phyloP scores from a whole-genome alignment of 148 eudicot species.

The Rhododendron simsii region DNA sequence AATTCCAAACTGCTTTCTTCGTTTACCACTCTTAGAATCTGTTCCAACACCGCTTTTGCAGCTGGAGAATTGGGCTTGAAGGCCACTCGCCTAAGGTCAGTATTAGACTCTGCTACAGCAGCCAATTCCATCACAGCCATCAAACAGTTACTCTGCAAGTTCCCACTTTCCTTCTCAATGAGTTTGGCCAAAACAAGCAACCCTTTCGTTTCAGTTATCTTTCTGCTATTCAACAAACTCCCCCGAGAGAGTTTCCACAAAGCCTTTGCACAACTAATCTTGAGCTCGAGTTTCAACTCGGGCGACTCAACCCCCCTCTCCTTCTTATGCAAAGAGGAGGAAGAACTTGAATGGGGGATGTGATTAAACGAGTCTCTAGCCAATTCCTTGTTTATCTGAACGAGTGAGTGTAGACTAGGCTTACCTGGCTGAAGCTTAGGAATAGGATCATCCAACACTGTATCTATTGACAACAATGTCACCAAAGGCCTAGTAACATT shows the following conservation, averaged over 20 bases:
- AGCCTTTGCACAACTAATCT: constrained; percentile 50
- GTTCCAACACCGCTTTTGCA: constrained; percentile 63
- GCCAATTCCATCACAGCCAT: constrained; percentile 73
- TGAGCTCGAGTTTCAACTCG: constrained; percentile 49
- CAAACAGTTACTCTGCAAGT: constrained; percentile 51
- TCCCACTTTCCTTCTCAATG: constrained; percentile 58
- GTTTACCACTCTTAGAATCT: constrained; percentile 56
- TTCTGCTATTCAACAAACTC: constrained; percentile 59
- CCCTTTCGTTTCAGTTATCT: constrained; percentile 78
- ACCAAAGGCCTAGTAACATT: constrained; percentile 59
- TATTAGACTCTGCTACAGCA: constrained; percentile 57
- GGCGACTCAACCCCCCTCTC: constrained; percentile 49
- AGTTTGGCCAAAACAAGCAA: constrained; percentile 63
- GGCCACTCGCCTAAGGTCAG: constrained; percentile 60
- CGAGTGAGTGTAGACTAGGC: constrained; percentile 52
- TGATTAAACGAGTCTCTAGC: constrained; percentile 25
- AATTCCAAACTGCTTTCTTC: constrained; percentile 36
- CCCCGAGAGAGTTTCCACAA: constrained; percentile 55
- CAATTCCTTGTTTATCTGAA: constrained; percentile 48
- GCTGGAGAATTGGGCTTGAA: constrained; percentile 68
- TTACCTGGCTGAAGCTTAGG: constrained; percentile 31
- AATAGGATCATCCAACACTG: constrained; percentile 45
- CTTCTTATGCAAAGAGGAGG: constrained; percentile 37
- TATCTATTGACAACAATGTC: constrained; percentile 53
- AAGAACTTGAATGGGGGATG: constrained; percentile 27